A percentile compares a stretch with the other conserved stretches of the same genome.
Conservation (phyloP, 2,329 filamentous ascomycete species). For the Paracorniculantispora psalliotae region DNA sequence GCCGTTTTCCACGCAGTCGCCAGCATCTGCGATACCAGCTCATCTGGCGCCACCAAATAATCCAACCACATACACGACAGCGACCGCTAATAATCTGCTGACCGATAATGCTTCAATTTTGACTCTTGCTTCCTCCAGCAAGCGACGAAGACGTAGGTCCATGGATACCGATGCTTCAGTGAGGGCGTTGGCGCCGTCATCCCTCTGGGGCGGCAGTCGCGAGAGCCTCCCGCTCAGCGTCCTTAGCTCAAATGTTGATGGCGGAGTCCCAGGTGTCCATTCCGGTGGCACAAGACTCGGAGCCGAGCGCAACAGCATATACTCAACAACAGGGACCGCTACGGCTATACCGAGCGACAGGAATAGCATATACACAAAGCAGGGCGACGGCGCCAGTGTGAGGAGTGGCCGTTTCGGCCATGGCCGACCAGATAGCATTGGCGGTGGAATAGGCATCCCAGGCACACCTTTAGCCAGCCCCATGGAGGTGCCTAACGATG, state of each 20-base stretch:
- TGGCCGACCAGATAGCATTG: conserved; percentile 74
- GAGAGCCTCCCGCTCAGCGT: conserved; percentile 76
- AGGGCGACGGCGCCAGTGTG: conserved; percentile 69
- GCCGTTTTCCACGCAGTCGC: conserved; percentile 59
- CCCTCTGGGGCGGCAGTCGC: conserved; percentile 74
- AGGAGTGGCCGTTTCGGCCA: conserved; percentile 75
- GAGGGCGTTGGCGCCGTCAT: conserved; percentile 76
- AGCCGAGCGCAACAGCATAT: conserved; percentile 71
- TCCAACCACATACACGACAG: conserved; percentile 69
- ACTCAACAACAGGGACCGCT: conserved; percentile 66
- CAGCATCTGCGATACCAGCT: conserved; percentile 66
- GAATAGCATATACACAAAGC: conserved; percentile 72
- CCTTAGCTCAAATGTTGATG: conserved; percentile 65
- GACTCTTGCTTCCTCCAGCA: conserved; percentile 77
- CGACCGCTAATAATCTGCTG: conserved; percentile 75
- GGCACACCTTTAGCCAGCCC: conserved; percentile 60
- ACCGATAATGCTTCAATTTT: conserved; percentile 84
- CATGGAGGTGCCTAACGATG: conserved; percentile 38
- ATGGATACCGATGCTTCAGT: conserved; percentile 85
- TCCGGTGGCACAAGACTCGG: conserved; percentile 40
- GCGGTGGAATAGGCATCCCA: conserved; percentile 63
- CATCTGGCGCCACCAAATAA: conserved; percentile 57
- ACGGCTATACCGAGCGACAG: conserved; percentile 68
- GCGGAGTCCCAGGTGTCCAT: conserved; percentile 48
- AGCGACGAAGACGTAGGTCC: conserved; percentile 69